Base-by-base conservation (phyloP, 1,284 basidiomycete genomes). In the Polyporus tsugae region DNA sequence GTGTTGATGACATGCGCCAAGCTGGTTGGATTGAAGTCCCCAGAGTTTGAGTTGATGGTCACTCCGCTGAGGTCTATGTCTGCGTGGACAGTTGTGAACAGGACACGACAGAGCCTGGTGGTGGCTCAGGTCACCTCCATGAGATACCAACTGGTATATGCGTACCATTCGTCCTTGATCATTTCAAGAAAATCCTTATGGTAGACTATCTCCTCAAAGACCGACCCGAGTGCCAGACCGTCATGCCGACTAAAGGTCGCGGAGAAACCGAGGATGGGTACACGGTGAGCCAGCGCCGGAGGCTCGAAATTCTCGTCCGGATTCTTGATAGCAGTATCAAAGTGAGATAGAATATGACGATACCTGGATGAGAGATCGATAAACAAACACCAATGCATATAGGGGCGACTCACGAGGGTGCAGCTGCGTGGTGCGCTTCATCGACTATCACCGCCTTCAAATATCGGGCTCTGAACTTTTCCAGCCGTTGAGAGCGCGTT, bases 161-260 rank as follows among this genome's bases (percentile, higher is more conserved):
- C 68, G 44, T 75, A 91, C 96, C 96, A 98, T 78, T 95, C 88
- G 62, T 96, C 95, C 70, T 92, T 91, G 69, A 99, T 95, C 96
- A 99, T 98, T 62, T 94, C 89, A 29, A 95, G 79, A 75, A 98
- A 95, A 73, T 96, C 95, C n/a, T 90, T 88, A 78, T 99, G 97
- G 76, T 95, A 99, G 0, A 98, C 97, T 68, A 99, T 97, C 63
- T 87, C 85, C 76, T 98, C 89, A 74, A 97, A 99, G 0, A 97
- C 92, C 1, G 92, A 92, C 2, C 95, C 91, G 7, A 99, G 86
- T 0, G 96, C 94, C 2, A 97, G 84, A 10, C 96, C 94, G 76
- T 99, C 97, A 76, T 97, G 95, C 29, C 97, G 87, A 72, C 90
- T 92, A 81, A 98, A 98, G 0, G 97, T 99, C 0, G 97, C 97